Evolutionary conservation across 495 filamentous ascomycete species (phyloP).

Genomic region (Hyaloscypha hepaticicola): DNA sequence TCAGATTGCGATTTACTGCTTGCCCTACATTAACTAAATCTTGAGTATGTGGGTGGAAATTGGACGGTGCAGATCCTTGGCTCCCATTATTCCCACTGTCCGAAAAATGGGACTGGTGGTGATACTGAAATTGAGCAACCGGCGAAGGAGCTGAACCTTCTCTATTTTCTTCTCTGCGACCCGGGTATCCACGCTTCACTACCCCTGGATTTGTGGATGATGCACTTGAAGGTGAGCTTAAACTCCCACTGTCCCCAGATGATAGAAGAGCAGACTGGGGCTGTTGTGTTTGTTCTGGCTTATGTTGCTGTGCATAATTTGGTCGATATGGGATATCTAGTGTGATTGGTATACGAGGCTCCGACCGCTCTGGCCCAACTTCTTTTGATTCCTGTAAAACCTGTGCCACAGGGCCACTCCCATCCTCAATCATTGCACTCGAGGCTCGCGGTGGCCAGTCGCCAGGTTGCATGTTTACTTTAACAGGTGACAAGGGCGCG

Average conservation of each 20-base stretch:
- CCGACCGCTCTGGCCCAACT: background rate
- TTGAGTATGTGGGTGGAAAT: constrained; percentile 30
- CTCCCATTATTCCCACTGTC: constrained; percentile 12
- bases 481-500: constrained; percentile 44
- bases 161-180: constrained; percentile 23
- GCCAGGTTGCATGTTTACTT: constrained; percentile 38
- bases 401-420: constrained; percentile 31
- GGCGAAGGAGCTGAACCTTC: constrained; percentile 12
- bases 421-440: constrained; percentile 36
- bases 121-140: constrained; percentile 56
- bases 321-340: constrained; percentile 37
- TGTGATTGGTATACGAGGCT: constrained; percentile 26
- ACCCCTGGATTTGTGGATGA: constrained; percentile 7
- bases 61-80: constrained; percentile 3
- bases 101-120: constrained; percentile 43
- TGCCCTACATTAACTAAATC: constrained; percentile 43
- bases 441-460: constrained; percentile 37
- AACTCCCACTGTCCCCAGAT: constrained; percentile 41
- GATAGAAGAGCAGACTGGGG: constrained; percentile 44
- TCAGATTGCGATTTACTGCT: constrained; percentile 56
- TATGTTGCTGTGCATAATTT: constrained; percentile 35
- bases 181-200: constrained; percentile 7
- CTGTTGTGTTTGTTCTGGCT: constrained; percentile 39
- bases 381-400: constrained; percentile 26
- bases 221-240: constrained; percentile 27